These are phyloP conservation scores for Cercospora canescens DNA, from an alignment of 2,329 filamentous ascomycete genomes.

Conservation along the genomic window DNA sequence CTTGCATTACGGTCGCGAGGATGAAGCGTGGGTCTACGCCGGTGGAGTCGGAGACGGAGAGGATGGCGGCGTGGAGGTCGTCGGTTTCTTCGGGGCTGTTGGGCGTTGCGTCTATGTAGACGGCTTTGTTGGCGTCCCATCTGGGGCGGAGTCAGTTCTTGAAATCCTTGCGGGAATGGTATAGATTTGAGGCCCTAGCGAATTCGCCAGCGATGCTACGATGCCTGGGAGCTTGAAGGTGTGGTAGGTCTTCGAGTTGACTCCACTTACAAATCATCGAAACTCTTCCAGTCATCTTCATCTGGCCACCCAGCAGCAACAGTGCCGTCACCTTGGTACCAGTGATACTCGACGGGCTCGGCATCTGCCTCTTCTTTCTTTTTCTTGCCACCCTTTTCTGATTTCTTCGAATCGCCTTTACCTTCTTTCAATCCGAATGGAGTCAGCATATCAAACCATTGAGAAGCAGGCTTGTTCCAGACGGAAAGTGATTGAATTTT, in stretches of 20 bases:
- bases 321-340: constrained; percentile 9
- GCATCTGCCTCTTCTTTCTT: background rate
- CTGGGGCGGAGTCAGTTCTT: background rate
- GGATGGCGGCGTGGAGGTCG: constrained; percentile 41
- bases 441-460: background rate
- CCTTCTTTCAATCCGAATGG: background rate
- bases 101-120: constrained; percentile 25
- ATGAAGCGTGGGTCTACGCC: constrained; percentile 43
- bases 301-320: constrained; percentile 9
- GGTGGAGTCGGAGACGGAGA: constrained; percentile 32
- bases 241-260: no score
- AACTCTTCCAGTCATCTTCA: constrained; percentile 5
- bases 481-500: background rate
- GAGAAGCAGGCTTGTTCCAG: background rate
- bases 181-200: no score
- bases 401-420: background rate
- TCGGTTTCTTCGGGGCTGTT: constrained; percentile 40
- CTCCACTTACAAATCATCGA: background rate
- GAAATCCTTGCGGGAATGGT: no score
- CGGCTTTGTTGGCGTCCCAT: background rate
- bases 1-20: constrained; percentile 45
- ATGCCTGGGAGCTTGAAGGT: no score
- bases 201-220: no score
- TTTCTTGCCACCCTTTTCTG: background rate
- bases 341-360: background rate